Base-by-base conservation (phyloP, 768 basidiomycete species). In the Gymnopilus junonius region DNA sequence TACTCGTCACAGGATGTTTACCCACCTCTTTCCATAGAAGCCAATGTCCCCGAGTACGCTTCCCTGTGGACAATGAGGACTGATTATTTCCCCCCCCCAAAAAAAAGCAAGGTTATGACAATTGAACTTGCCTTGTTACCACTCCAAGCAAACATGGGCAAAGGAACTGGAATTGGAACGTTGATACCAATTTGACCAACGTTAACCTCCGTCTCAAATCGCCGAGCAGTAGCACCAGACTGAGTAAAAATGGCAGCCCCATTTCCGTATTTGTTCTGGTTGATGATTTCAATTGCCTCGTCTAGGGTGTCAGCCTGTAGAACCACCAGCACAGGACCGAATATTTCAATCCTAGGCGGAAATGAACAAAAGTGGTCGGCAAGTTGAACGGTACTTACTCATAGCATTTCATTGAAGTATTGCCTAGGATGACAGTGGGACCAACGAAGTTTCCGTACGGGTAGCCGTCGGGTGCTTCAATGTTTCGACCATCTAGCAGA, bases 161-260 rank as follows among this genome's bases (percentile, higher is more conserved):
- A 70, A 46, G 97, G 97, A 5, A 99, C 97, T 14, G 95, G 93
- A 55, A 94, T 94, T 3, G 93, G 92, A 8, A 95, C 90, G 73
- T 96, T 98, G 74, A 98, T 87, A 45, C 97, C 97, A 70, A 99
- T 87, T 76, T 93, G 95, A 23, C 95, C 95, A 56, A 94, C 89
- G 66, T 98, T 93, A 57, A 97, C 88, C 48, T 89, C 84, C 12
- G 80, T 81, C 78, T 99, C 97, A 65, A 97, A 99, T 75, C 92
- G 93, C 59, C 97, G 87, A 17, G 95, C 97, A 7, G 95, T 94
- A 34, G 97, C 93, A 15, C 97, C 97, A 14, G 91, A 93, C 77
- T 97, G 94, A 21, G 97, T 99, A 75, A 98, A 99, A 73, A 97
- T 94, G 21, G 95, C 93, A 31, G 95, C 87, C 31, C 97, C 97